These are phyloP conservation scores for Nyctanthes arbortristis DNA, from an alignment of 257 asterid genomes.

Conservation along the genomic window DNA sequence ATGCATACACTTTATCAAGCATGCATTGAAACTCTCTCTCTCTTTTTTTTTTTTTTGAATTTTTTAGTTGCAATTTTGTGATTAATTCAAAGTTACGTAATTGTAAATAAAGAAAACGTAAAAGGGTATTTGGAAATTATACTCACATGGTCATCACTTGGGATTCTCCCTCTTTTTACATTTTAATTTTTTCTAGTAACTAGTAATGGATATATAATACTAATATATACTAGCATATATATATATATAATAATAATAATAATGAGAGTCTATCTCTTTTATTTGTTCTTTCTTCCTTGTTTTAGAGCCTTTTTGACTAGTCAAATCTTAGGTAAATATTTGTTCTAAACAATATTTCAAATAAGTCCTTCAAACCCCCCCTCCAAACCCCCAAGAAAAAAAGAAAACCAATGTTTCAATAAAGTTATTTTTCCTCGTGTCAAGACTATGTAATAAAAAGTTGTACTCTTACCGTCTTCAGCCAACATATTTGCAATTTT, in stretches of 20 bases:
- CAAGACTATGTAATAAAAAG: too few relatives aligned
- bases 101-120: neutral
- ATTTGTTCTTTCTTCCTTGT: neutral
- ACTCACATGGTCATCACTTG: conserved; percentile 36
- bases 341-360: too few relatives aligned
- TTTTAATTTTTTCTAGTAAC: neutral
- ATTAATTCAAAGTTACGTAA: neutral
- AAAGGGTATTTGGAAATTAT: neutral
- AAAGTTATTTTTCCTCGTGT: too few relatives aligned
- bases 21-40: conserved; percentile 45
- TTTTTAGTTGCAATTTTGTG: neutral
- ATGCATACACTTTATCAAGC: conserved; percentile 34
- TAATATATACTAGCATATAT: too few relatives aligned
- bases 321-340: too few relatives aligned
- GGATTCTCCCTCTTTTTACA: conserved; percentile 18
- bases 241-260: too few relatives aligned
- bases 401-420: too few relatives aligned
- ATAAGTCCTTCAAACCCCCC: too few relatives aligned
- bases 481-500: too few relatives aligned
- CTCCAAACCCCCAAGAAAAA: too few relatives aligned
- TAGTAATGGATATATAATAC: too few relatives aligned
- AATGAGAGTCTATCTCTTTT: neutral
- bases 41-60: neutral
- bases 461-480: too few relatives aligned
- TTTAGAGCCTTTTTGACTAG: neutral